Evolutionary conservation across 441 rosid species (phyloP), one percentile per base, ranked within the genome.

Genomic region (Metrosideros polymorpha): DNA sequence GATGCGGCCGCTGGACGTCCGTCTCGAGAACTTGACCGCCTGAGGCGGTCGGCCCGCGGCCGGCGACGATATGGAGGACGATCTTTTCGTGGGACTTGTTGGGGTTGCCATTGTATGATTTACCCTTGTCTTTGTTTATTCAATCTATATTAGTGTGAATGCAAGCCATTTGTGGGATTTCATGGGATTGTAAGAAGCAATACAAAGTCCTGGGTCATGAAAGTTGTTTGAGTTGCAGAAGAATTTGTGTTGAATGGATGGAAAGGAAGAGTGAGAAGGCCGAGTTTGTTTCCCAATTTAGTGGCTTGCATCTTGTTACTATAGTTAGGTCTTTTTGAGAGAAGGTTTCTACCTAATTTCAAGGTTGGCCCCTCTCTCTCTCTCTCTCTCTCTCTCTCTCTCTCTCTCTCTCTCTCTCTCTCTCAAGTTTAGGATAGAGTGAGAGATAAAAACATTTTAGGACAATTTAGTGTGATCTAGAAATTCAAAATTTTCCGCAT

Each of bases 1-100:
- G n/a, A 93, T 88, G 82, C 95, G 95, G 55, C 98, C 96, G 76
- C 97, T 95, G 25, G 98, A 92, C 9, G 96, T 95, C 85, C 94
- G 89, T 66, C 96, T 91, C 5, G 93, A 88, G 82, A 93, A 95
- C 86, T 94, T 96, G 22, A 92, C 95, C 1, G 93, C 94, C 84
- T 92, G 95, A 18, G 96, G 95, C 6, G 97, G 95, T 2, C 91
- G 95, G 86, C 86, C 91, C 10, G 87, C 59, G 24, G 89, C 85
- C 0, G 98, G 92, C 1, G 93, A 82, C 84, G 92, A 93, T 52
- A 96, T 89, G 49, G 90, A 83, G 32, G 53, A 30, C 29, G 92
- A 88, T 63, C 91, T 83, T 86, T 90, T 93, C 30, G 89, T 92
- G 61, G 94, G 92, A 76, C 87, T 93, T 43, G 91, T 84, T 52